These are phyloP conservation scores for Eutrema salsugineum DNA, from an alignment of 441 rosid genomes.

Conservation along the genomic window DNA sequence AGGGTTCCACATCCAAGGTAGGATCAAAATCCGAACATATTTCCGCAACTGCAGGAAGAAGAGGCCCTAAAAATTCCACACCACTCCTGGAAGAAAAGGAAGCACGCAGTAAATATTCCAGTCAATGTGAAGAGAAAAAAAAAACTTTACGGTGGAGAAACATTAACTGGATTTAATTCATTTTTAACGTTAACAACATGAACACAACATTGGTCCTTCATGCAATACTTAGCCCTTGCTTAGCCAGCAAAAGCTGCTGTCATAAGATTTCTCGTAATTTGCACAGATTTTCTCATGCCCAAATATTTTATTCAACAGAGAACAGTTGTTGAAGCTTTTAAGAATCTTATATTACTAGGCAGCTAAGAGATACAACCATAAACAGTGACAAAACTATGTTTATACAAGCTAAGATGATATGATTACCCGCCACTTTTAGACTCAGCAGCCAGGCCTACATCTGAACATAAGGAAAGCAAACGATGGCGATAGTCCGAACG, in stretches of 20 bases:
- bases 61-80: constrained; percentile 94
- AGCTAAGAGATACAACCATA: background rate
- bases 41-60: constrained; percentile 98
- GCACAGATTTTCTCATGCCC: background rate
- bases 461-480: constrained; percentile 93
- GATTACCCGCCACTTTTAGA: constrained; percentile 88
- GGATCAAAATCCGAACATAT: constrained; percentile 98
- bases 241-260: constrained; percentile 2
- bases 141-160: background rate
- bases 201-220: background rate
- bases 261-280: constrained; percentile 3
- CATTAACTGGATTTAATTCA: constrained; percentile 2
- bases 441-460: constrained; percentile 97
- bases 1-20: constrained; percentile 79
- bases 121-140: constrained; percentile 18
- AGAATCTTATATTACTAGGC: background rate
- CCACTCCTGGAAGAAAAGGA: constrained; percentile 68
- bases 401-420: constrained; percentile 16
- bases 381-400: background rate
- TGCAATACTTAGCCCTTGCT: constrained; percentile 13
- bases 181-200: background rate
- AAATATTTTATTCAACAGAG: background rate
- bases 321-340: background rate
- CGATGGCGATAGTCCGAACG: constrained; percentile 96
- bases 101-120: constrained; percentile 10